Evolutionary conservation across 176 grass and related monocot genomes (phyloP).

Genomic region (Chloris gayana): DNA sequence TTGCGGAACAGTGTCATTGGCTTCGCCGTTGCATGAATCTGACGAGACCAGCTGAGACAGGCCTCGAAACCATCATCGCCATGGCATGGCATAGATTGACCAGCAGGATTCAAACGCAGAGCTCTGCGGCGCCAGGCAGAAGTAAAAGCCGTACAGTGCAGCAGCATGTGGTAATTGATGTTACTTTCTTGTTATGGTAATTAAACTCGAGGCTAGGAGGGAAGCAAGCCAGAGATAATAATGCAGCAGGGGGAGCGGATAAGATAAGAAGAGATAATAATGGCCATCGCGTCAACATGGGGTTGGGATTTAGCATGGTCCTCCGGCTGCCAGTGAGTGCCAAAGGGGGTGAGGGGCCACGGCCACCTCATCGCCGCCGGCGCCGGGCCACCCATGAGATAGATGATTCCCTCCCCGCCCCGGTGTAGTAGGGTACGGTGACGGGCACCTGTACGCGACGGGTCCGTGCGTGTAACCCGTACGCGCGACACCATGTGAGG

Average conservation of each 20-base stretch:
- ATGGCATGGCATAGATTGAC: neutral
- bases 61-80: neutral
- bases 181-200: too few species aligned
- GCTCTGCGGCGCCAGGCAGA: neutral
- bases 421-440: neutral
- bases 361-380: conserved; percentile 30
- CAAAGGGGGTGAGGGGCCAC: conserved; percentile 3
- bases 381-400: neutral
- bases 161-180: neutral
- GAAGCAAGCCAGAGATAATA: neutral
- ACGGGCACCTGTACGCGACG: conserved; percentile 39
- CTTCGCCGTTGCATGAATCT: neutral
- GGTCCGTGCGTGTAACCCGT: neutral
- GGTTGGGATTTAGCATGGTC: neutral
- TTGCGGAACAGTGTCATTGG: neutral
- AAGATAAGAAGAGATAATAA: neutral
- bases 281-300: neutral
- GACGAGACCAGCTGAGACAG: neutral
- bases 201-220: too few species aligned
- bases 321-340: too few species aligned
- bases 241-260: too few species aligned
- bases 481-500: conserved; percentile 6
- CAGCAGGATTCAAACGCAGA: neutral
- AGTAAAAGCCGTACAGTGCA: neutral
- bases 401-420: neutral